Evolutionary conservation across 2,329 filamentous ascomycete species (phyloP), one percentile per base, ranked within the genome.

Genomic region (Ascochyta lentis): DNA sequence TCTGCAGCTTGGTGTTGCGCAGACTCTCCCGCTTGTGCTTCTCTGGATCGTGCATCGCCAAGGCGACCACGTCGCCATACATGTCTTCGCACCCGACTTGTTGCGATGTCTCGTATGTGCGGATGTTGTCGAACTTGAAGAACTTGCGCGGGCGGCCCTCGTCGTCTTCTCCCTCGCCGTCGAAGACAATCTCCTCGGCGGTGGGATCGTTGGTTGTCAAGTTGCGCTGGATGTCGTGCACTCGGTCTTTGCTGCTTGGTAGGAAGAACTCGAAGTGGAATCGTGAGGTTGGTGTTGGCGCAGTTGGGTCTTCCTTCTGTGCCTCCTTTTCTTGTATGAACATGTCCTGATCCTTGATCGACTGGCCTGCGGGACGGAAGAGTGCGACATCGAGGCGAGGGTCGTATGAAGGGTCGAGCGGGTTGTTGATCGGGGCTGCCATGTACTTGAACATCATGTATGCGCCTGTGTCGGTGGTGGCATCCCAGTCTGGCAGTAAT

Each of bases 401-500:
- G 64, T 89, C 85, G 56, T 86, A 84, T 16, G 79, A 76, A 8
- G 74, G 64, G 13, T 77, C 74, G 40, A 78, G 71, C 3, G 76
- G 68, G 24, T 77, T 75, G 45, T 80, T 75, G 35, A 85, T 73
- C 1, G 86, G 86, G n/a, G 85, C 82, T 44, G 84, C 83, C 55
- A 81, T 78, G 71, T 87, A 88, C 54, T 87, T 88, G 72, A 84
- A 79, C 49, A 86, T 77, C 64, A 86, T 80, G 72, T 83, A 88
- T 34, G 79, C 80, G 63, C 84, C 84, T 7, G 81, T 80, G 59
- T 86, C 82, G 4, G 85, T 83, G 50, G 84, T 79, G 10, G 84
- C 84, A 31, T 85, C 82, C 34, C 86, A 79, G 64, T 89, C 86
- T 7, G 86, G 86, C 6, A 88, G 74, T 10, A 88, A 66, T 15